Evolutionary conservation across 805 yeast genomes (phyloP), one percentile per base, ranked within the genome.

Genomic region (Wickerhamomyces canadensis): DNA sequence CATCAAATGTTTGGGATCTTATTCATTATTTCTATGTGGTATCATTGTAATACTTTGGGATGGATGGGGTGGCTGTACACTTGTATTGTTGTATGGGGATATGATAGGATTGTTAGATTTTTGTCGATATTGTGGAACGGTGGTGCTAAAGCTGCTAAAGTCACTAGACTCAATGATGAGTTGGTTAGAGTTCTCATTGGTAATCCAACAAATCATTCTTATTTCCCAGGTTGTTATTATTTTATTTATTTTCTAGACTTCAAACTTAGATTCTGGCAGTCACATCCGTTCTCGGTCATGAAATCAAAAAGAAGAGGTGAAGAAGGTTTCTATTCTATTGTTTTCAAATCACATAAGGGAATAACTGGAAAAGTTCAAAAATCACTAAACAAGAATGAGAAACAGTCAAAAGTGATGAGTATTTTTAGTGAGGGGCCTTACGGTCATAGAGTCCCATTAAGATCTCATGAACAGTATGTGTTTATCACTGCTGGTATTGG

Each of bases 251-350:
- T 82, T 55, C 44, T 80, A 36, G 59, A 72, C 34, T 60, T 68
- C 16, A 52, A 57, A 6, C 19, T 45, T 5, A 17, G 63, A 67
- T 42, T 76, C 75, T 51, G 35, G 34, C 86, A 82, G 55, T 76
- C 82, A 4, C 88, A 83, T 55, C 91, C 91, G 10, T 82, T 84
- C 58, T 79, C 89, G 3, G 58, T 73, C 10, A 64, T 73, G 44
- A 60, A 70, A 19, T 63, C 64, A 2, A 61, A 38, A 59, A 40
- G 65, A 58, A 49, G 50, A 32, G 59, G 51, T 13, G 58, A 54
- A 34, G 48, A 44, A 28, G 34, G 45, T 19, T 46, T 42, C 19
- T 47, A 73, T 22, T 60, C 64, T 7, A 57, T 74, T 35, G 68
- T 63, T 39, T 63, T 74, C 49, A 74, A 71, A 49, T 68, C 64